Evolutionary conservation across 306 rosid genomes (phyloP), one percentile per base, ranked within the genome.

Genomic region (Citrullus mucosospermus): DNA sequence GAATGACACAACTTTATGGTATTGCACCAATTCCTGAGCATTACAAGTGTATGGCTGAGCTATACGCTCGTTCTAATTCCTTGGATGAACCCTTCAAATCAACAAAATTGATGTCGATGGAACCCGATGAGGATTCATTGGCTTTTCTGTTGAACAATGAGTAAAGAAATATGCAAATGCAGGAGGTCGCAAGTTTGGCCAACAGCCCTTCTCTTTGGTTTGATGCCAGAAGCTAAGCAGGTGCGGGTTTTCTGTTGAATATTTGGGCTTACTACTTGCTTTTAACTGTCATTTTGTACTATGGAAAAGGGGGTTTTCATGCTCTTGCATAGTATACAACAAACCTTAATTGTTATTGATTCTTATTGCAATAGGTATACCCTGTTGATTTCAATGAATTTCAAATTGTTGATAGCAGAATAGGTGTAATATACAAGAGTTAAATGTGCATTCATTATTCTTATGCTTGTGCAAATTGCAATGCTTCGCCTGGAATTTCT

Each of bases 21-120:
- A 83, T 90, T 83, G 69, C 58, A 70, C 91, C 89, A 57, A 39
- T 90, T 48, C 83, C 81, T 78, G 91, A 88, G 73, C 91, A 90
- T 55, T 83, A 85, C 77, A 25, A 73, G 20, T 88, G 90, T 82
- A 85, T 88, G 85, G 76, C 84, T 78, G 89, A 85, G 85, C 82
- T 86, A 20, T 91, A 88, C 78, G 78, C 78, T 55, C 85, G 84
- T 41, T 81, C 78, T 51, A 82, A 60, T 15, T 46, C 65, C 78
- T 77, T 80, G n/a, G 79, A 60, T 17, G 83, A 85, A 74, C 81
- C 46, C 34, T 30, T 38, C 71, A 22, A 61, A 81, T 84, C 78
- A 65, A 72, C 44, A 25, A 53, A 78, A 13, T 38, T 81, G 53
- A 78, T 79, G 65, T 67, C 57, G 14, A 34, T 36, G 53, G 70